These are phyloP conservation scores for Ustilago nuda DNA, from an alignment of 1,284 basidiomycete species.

Conservation along the genomic window DNA sequence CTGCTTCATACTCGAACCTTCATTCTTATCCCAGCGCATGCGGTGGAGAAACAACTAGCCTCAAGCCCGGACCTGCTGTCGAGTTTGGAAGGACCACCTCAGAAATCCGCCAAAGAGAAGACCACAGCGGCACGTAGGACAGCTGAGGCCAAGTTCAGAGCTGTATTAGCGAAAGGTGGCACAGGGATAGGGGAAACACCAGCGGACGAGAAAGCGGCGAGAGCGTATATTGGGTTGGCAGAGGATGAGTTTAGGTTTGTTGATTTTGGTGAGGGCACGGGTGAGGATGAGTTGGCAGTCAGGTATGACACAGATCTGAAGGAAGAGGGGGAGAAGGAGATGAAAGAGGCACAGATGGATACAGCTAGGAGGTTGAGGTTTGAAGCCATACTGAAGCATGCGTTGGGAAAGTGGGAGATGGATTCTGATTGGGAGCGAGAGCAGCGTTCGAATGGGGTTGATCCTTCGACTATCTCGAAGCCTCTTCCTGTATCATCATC, in stretches of 20 bases:
- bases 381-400: slow-evolving; percentile 47
- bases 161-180: slow-evolving; percentile 18
- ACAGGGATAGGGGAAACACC: slow-evolving; percentile 26
- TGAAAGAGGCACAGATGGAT: slow-evolving; percentile 33
- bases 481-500: neutral
- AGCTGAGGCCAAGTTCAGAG: slow-evolving; percentile 45
- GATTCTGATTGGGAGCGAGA: slow-evolving; percentile 53
- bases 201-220: slow-evolving; percentile 49
- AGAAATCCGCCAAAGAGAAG: slow-evolving; percentile 33
- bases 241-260: slow-evolving; percentile 49
- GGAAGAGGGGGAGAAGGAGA: slow-evolving; percentile 6
- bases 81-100: slow-evolving; percentile 36
- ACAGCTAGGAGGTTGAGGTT: slow-evolving; percentile 39
- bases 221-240: slow-evolving; percentile 48
- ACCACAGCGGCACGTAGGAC: slow-evolving; percentile 26
- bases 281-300: slow-evolving; percentile 15
- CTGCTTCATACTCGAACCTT: slow-evolving; percentile 54
- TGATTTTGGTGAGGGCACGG: slow-evolving; percentile 50
- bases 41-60: slow-evolving; percentile 36
- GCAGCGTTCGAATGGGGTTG: slow-evolving; percentile 36
- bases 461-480: slow-evolving; percentile 22
- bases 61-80: slow-evolving; percentile 16
- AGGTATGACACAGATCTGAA: slow-evolving; percentile 19
- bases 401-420: slow-evolving; percentile 55
- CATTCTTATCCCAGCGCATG: slow-evolving; percentile 46